Evolutionary conservation across 2,329 filamentous ascomycete species (phyloP).

Genomic region (Chaetothyriales sp.): DNA sequence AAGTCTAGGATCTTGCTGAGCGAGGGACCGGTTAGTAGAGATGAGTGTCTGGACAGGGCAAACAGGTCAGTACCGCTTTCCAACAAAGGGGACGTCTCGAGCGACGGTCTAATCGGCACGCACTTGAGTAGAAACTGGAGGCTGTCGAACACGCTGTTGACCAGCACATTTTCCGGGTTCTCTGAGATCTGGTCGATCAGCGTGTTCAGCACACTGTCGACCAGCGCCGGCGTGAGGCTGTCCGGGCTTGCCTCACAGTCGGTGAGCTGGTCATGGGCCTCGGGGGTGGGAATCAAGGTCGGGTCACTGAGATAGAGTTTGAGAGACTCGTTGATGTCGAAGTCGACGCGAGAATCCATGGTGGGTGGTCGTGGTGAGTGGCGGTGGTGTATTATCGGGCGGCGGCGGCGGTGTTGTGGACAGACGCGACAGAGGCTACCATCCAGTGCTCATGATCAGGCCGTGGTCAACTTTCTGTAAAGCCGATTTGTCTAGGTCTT

Average conservation of each 20-base stretch:
- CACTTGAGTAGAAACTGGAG: slow-evolving; percentile 95
- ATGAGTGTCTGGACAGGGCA: slow-evolving; percentile 58
- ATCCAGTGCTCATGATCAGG: neutral
- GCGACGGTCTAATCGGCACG: slow-evolving; percentile 38
- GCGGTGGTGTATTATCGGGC: neutral
- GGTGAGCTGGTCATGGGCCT: slow-evolving; percentile 66
- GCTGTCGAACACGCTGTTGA: slow-evolving; percentile 71
- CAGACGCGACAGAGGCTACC: neutral
- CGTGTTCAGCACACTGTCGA: slow-evolving; percentile 76
- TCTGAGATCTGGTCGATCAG: slow-evolving; percentile 87
- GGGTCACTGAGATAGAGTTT: slow-evolving; percentile 96
- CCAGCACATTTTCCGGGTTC: slow-evolving; percentile 74
- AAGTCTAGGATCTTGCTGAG: slow-evolving; percentile 89
- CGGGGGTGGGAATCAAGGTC: slow-evolving; percentile 62
- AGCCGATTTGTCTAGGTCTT: neutral
- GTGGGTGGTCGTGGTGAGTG: slow-evolving; percentile 11
- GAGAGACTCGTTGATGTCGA: slow-evolving; percentile 92
- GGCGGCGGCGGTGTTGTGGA: neutral
- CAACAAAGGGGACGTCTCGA: slow-evolving; percentile 9
- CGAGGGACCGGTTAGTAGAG: slow-evolving; percentile 61
- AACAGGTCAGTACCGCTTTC: slow-evolving; percentile 48
- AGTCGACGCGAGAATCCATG: slow-evolving; percentile 54
- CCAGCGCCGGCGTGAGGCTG: slow-evolving; percentile 56
- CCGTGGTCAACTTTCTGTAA: neutral
- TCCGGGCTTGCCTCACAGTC: slow-evolving; percentile 91